phyloP scores from a whole-genome alignment of 257 asterid species.

The Petrea volubilis region DNA sequence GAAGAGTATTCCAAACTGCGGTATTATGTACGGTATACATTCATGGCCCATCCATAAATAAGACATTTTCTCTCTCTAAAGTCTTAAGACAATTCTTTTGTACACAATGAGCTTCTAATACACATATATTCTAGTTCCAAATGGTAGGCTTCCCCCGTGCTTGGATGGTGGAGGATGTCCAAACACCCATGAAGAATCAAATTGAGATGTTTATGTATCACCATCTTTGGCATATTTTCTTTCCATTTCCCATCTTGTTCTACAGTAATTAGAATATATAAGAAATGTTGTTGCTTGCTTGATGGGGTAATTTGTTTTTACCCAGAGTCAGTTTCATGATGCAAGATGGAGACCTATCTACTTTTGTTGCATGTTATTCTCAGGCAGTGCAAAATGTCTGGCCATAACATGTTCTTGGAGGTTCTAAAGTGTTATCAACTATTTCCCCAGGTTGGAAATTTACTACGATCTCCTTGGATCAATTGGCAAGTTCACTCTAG shows the following conservation, averaged over 20 bases:
- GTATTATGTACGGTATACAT: neutral
- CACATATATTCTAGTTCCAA: neutral
- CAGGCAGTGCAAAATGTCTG: neutral
- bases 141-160: neutral
- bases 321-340: neutral
- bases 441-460: neutral
- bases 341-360: neutral
- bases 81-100: neutral
- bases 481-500: neutral
- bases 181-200: neutral
- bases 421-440: neutral
- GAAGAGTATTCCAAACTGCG: neutral
- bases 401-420: neutral
- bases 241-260: neutral
- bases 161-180: neutral
- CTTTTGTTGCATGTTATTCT: neutral
- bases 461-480: neutral
- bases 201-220: neutral
- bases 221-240: neutral
- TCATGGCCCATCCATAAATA: neutral
- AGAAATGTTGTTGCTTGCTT: neutral
- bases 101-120: neutral
- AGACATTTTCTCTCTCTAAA: neutral
- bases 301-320: neutral
- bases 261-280: neutral